A percentile compares a stretch with the other conserved stretches of the same genome.
Evolutionary conservation across 257 asterid genomes (phyloP).

Genomic region (Nicotiana undulata): DNA sequence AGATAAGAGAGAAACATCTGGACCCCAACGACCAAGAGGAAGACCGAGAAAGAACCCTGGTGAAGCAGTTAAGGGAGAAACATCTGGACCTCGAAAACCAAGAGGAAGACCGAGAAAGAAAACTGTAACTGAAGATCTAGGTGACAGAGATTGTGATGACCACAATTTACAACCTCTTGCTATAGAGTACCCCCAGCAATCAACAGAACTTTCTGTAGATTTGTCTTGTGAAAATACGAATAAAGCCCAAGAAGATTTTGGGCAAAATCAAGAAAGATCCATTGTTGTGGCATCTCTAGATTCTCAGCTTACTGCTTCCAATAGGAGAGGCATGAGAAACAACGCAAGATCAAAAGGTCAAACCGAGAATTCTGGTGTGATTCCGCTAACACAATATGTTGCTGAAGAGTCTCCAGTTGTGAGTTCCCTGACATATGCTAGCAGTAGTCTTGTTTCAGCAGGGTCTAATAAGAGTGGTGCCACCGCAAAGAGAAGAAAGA

Average conservation of each 20-base stretch:
- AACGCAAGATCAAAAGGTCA: constrained; percentile 21
- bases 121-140: constrained; percentile 26
- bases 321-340: constrained; percentile 18
- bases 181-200: constrained; percentile 11
- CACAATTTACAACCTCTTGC: constrained; percentile 17
- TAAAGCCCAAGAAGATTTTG: constrained; percentile 6
- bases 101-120: constrained; percentile 45
- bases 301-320: constrained; percentile 17
- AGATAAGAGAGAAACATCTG: constrained; percentile 9
- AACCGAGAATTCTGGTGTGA: constrained; percentile 18
- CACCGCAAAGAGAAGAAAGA: constrained; percentile 14
- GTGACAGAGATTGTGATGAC: constrained; percentile 15
- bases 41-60: constrained; percentile 29
- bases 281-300: not conserved
- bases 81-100: constrained; percentile 27
- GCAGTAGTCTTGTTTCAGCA: constrained; percentile 21
- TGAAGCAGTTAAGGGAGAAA: constrained; percentile 1
- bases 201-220: constrained; percentile 7
- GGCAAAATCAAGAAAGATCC: not conserved
- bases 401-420: constrained; percentile 20
- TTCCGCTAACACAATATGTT: constrained; percentile 22
- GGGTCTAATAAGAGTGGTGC: constrained; percentile 17
- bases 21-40: constrained; percentile 23
- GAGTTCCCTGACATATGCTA: constrained; percentile 17
- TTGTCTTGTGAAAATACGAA: constrained; percentile 4